These are phyloP conservation scores for Flaveria sonorensis DNA, from an alignment of 129 eudicot genomes.

Conservation along the genomic window DNA sequence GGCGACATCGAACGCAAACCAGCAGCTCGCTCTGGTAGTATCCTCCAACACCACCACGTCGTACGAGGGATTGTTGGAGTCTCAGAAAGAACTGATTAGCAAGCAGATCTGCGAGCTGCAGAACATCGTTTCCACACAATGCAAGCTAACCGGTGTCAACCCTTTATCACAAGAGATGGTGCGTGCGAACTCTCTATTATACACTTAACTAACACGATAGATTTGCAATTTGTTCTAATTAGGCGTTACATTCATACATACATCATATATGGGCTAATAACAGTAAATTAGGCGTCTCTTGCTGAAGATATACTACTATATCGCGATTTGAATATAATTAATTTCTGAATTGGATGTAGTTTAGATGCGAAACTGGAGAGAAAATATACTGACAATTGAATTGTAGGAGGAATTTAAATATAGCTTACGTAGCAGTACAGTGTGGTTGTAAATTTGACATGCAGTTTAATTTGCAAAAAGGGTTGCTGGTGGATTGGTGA, in stretches of 20 bases:
- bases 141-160: conserved; percentile 92
- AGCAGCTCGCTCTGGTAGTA: conserved; percentile 52
- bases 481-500: conserved; percentile 15
- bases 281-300: background rate
- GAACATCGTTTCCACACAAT: conserved; percentile 61
- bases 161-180: conserved; percentile 99
- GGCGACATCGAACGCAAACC: conserved; percentile 50
- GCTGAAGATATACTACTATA: background rate
- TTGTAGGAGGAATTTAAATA: background rate
- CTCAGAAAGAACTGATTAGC: conserved; percentile 61
- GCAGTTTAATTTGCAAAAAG: background rate
- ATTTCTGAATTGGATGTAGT: background rate
- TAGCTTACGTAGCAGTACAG: background rate
- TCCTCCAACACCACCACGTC: conserved; percentile 45
- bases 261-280: background rate
- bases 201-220: background rate
- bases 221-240: background rate
- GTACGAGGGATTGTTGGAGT: conserved; percentile 51
- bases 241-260: conserved; percentile 15
- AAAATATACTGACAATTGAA: background rate
- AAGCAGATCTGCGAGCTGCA: conserved; percentile 72
- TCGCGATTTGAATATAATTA: background rate
- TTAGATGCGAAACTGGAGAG: background rate
- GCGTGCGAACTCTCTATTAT: background rate
- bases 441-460: conserved; percentile 1